These are phyloP conservation scores for Mortierella sp. DNA, from an alignment of 371 early-diverging fungal species.

Conservation along the genomic window DNA sequence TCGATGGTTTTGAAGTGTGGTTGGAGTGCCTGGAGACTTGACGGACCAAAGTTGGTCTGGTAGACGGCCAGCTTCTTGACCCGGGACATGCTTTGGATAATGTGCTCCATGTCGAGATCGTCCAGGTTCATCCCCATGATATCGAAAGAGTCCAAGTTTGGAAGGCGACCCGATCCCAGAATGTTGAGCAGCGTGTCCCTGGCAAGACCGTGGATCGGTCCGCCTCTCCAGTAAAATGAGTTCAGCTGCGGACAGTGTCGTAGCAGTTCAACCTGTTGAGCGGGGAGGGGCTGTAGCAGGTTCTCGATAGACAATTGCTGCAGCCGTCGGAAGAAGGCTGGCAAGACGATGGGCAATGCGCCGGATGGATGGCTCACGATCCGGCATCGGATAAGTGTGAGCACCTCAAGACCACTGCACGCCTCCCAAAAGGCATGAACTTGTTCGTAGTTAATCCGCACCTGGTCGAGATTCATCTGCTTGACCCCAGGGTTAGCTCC, in stretches of 20 bases:
- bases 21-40: background rate
- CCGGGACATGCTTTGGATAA: background rate
- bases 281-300: background rate
- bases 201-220: background rate
- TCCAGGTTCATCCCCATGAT: background rate
- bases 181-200: background rate
- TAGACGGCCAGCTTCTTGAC: background rate
- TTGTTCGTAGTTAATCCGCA: background rate
- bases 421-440: background rate
- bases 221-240: background rate
- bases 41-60: slow-evolving; percentile 2
- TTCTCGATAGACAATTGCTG: background rate
- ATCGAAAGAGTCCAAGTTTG: background rate
- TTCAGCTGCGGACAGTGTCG: background rate
- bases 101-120: background rate
- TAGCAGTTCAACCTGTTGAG: background rate
- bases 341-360: background rate
- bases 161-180: background rate
- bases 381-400: background rate
- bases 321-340: background rate
- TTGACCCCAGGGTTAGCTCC: background rate
- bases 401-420: background rate
- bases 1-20: background rate
- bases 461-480: background rate
- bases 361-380: background rate